Conservation (phyloP, 306 rosid species). For the Quercus mongolica region DNA sequence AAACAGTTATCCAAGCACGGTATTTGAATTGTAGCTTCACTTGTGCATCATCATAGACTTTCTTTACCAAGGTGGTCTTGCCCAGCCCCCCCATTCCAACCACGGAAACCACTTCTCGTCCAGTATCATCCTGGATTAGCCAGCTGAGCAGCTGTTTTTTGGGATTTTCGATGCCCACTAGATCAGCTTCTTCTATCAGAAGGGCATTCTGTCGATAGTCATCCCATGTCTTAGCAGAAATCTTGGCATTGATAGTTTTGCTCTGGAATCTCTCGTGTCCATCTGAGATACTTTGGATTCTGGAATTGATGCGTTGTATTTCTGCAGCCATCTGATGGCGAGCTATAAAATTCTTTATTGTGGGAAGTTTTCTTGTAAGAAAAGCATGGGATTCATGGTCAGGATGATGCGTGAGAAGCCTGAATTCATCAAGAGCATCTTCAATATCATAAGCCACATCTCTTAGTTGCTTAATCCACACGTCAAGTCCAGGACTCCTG, state of each 20-base stretch:
- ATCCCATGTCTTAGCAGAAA: constrained; percentile 5
- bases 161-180: constrained; percentile 57
- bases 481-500: background rate
- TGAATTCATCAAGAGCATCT: constrained; percentile 48
- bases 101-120: constrained; percentile 38
- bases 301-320: constrained; percentile 30
- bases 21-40: constrained; percentile 42
- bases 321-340: constrained; percentile 29
- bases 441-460: constrained; percentile 45
- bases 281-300: constrained; percentile 23
- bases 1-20: constrained; percentile 49
- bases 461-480: constrained; percentile 44
- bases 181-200: constrained; percentile 55
- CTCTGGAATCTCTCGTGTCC: constrained; percentile 21
- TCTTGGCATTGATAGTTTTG: background rate
- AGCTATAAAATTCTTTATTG: constrained; percentile 13
- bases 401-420: constrained; percentile 21
- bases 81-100: constrained; percentile 61
- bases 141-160: constrained; percentile 33
- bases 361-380: background rate
- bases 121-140: constrained; percentile 37
- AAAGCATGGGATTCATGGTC: background rate
- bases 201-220: constrained; percentile 61
- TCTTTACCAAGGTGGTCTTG: constrained; percentile 53
- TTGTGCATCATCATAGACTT: constrained; percentile 43